Evolutionary conservation across 768 basidiomycete genomes (phyloP), one percentile per base, ranked within the genome.

Genomic region (Leccinum variicolor): DNA sequence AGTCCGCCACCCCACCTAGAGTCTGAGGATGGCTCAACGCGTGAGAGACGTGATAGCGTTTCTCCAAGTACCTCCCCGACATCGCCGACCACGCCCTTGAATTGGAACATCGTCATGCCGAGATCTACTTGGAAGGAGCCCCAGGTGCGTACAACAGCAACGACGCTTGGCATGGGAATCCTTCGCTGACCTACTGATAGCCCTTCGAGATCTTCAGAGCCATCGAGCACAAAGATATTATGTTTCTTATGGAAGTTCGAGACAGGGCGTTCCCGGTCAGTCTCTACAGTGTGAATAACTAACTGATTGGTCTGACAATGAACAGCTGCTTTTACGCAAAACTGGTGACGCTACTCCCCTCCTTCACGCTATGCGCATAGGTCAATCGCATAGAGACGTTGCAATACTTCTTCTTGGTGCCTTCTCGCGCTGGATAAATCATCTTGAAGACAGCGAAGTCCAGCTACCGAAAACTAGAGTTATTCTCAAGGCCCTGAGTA

Each of bases 391-490:
- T 63, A 78, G 83, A 57, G 94, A 97, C 52, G 84, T 98, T 9
- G 89, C 92, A 4, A 91, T 98, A 58, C 66, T 96, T 5, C 78
- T 98, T 2, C 71, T 97, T 14, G 95, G 95, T 13, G 93, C 95
- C 13, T 86, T 97, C 67, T 94, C 92, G 13, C 84, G 94, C 21
- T 96, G 87, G 77, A 84, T 98, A 54, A 98, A 98, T 69, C 80
- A 90, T 65, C 79, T 97, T 1, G 85, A 90, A 57, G 93, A 93
- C 57, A 84, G 82, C 47, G 92, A 96, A 60, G 80, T 96, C 56
- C 57, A 78, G 73, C 62, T 84, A 79, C 75, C 79, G 79, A 33
- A 84, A 59, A 96, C 90, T 2, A 86, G 84, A 64, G 76, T 79
- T 17, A 78, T 88, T 28, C 73, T 98, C 50, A 93, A 92, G 69